Evolutionary conservation across 371 early-diverging fungal genomes (phyloP), one percentile per base, ranked within the genome.

Genomic region (Capillidium heterosporum): DNA sequence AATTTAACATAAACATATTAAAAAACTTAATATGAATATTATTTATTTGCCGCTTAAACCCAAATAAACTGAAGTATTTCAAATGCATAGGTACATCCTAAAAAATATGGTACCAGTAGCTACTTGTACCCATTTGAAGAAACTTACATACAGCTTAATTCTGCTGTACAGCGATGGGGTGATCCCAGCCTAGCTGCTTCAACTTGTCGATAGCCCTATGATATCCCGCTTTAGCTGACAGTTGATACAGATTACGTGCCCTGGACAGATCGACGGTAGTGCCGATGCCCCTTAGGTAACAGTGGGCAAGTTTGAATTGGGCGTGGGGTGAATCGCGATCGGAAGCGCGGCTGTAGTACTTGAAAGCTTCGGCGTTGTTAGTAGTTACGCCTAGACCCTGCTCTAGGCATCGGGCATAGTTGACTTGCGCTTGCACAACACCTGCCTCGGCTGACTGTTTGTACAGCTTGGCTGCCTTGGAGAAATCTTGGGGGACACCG

Each of bases 261-360:
- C 75, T 71, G 10, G 63, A 50, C 1, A 79, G 71, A 60, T 86
- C 73, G 60, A 71, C 74, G 19, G 72, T 71, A 0, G 87, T 77
- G 2, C 89, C 88, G 58, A 83, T 72, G 5, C 89, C 90, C 65
- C 87, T 81, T 32, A 82, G 84, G 57, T 83, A 91, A 62, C 86
- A 85, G 58, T 72, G 76, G 8, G 84, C 85, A 27, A 82, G 68
- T 41, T 72, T 71, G 63, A 81, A 82, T 39, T 69, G 61, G 7
- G 77, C 82, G 52, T 74, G 76, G 40, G 81, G 77, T 65, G 87
- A 85, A 26, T 83, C 83, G 58, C 80, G 76, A 29, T 70, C 67
- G 0, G 93, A 85, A 2, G 91, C 72, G 47, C 71, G 70, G 56
- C 67, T 64, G 65, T 88, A 92, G 84, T 83, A 90, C 35, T 74